phyloP scores from a whole-genome alignment of 768 basidiomycete species.

The Suillus alpinus region DNA sequence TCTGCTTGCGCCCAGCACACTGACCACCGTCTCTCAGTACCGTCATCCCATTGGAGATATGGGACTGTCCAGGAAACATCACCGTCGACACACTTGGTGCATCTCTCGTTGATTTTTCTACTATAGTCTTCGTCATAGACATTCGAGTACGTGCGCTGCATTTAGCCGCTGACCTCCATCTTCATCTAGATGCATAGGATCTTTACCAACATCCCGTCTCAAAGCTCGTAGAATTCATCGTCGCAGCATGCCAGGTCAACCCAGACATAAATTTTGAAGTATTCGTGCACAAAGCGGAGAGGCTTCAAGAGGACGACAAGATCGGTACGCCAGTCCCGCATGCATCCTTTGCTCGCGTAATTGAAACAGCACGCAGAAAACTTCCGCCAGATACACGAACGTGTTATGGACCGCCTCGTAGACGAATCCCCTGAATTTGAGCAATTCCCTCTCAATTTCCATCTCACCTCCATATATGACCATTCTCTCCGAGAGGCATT shows the following conservation, averaged over 20 bases:
- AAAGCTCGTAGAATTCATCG: constrained; percentile 78
- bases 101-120: constrained; percentile 75
- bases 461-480: constrained; percentile 92
- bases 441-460: constrained; percentile 78
- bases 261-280: constrained; percentile 81
- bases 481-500: constrained; percentile 91
- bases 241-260: constrained; percentile 72
- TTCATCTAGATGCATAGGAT: constrained; percentile 45
- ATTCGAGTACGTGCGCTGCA: constrained; percentile 66
- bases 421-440: constrained; percentile 78
- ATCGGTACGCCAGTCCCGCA: constrained; percentile 51
- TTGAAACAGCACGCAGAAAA: constrained; percentile 58
- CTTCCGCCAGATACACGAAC: constrained; percentile 86
- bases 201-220: constrained; percentile 81
- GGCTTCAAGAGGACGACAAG: constrained; percentile 86
- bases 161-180: constrained; percentile 6
- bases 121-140: constrained; percentile 92
- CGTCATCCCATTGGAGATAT: constrained; percentile 89
- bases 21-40: constrained; percentile 51
- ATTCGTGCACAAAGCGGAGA: constrained; percentile 95
- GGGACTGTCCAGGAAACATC: constrained; percentile 90
- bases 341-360: not conserved
- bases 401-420: constrained; percentile 76
- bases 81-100: constrained; percentile 76
- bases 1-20: not conserved